Percentiles rank a stretch among this genome's conserved stretches.
These are phyloP conservation scores for Sonneratia alba DNA, from an alignment of 345 rosid species.

Conservation along the genomic window DNA sequence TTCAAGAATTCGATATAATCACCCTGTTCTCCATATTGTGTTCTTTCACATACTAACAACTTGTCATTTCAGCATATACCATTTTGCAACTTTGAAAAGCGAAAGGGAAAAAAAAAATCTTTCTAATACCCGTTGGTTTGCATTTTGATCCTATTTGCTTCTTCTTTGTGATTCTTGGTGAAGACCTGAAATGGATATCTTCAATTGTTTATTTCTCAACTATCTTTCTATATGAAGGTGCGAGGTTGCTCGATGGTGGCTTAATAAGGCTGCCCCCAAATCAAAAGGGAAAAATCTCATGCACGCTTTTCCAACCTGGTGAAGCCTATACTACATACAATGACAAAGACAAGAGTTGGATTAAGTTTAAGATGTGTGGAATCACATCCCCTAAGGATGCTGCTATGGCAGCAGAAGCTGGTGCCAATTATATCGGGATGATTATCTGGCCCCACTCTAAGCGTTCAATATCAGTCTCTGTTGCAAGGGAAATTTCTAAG, in stretches of 20 bases:
- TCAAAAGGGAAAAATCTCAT: slow-evolving; percentile 12
- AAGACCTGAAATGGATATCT: not conserved
- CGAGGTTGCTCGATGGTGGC: slow-evolving; percentile 9
- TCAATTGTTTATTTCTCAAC: not conserved
- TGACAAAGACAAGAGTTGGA: slow-evolving; percentile 20
- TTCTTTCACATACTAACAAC: not conserved
- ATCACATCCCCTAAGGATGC: slow-evolving; percentile 74
- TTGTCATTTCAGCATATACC: not conserved
- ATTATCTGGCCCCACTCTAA: slow-evolving; percentile 82
- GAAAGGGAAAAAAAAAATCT: not conserved
- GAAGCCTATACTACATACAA: slow-evolving; percentile 13
- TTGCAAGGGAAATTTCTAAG: slow-evolving; percentile 74
- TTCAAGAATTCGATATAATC: too few relatives aligned
- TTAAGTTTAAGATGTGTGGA: slow-evolving; percentile 84
- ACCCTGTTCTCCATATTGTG: not conserved
- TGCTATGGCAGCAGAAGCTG: slow-evolving; percentile 80
- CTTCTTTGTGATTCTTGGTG: not conserved
- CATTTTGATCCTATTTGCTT: not conserved
- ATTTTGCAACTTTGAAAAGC: not conserved
- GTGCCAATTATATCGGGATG: slow-evolving; percentile 79
- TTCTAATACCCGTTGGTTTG: not conserved
- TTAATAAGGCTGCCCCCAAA: slow-evolving; percentile 9
- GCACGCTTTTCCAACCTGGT: slow-evolving; percentile 19
- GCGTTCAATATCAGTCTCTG: slow-evolving; percentile 61
- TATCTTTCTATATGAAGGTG: slow-evolving; percentile 15